phyloP scores from a whole-genome alignment of 345 rosid species.

The Aethionema arabicum region DNA sequence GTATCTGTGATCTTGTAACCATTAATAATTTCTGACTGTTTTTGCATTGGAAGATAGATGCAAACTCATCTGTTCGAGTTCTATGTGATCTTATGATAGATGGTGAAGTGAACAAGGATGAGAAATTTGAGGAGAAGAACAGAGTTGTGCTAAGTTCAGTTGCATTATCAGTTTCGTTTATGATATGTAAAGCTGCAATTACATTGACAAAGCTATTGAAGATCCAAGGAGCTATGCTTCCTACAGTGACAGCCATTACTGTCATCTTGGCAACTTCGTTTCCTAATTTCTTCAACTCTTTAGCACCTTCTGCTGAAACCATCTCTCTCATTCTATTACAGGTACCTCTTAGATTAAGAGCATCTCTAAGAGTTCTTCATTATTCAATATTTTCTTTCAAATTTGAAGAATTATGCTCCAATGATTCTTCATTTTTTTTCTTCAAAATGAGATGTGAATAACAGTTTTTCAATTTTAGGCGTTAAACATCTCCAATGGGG shows the following conservation, averaged over 20 bases:
- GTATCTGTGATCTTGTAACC: background rate
- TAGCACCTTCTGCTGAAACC: conserved; percentile 67
- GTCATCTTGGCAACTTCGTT: conserved; percentile 64
- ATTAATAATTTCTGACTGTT: background rate
- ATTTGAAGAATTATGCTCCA: too few relatives aligned
- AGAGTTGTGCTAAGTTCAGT: conserved; percentile 53
- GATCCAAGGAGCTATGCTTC: conserved; percentile 72
- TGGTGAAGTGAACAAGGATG: conserved; percentile 32
- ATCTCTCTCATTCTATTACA: conserved; percentile 77
- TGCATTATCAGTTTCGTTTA: conserved; percentile 60
- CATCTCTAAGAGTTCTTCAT: too few relatives aligned
- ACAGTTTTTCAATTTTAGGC: too few relatives aligned
- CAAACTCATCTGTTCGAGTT: conserved; percentile 7
- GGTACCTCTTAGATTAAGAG: conserved; percentile 49
- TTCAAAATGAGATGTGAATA: too few relatives aligned
- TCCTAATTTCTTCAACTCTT: conserved; percentile 54
- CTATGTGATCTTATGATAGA: conserved; percentile 40
- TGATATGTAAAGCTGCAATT: conserved; percentile 63
- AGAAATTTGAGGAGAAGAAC: conserved; percentile 44
- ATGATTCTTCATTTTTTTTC: too few relatives aligned
- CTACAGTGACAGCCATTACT: conserved; percentile 62
- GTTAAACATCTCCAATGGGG: too few relatives aligned
- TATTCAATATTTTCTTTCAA: background rate
- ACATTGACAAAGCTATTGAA: conserved; percentile 41
- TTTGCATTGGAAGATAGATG: background rate